These are phyloP conservation scores for Alternaria metachromatica DNA, from an alignment of 2,329 filamentous ascomycete genomes.

Conservation along the genomic window DNA sequence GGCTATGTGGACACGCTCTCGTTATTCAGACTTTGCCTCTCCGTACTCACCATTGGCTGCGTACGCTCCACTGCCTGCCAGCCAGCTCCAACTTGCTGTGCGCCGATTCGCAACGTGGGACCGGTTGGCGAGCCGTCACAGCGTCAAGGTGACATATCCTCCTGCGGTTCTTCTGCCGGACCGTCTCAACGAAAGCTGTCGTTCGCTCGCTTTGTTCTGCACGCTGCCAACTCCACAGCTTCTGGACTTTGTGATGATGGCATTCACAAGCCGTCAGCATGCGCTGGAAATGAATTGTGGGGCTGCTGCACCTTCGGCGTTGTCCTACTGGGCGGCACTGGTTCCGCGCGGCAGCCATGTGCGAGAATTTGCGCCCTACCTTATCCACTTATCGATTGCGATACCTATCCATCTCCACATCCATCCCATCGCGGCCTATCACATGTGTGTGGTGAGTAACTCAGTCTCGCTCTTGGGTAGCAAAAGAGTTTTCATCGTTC, in stretches of 20 bases:
- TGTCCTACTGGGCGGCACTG: slow-evolving; percentile 26
- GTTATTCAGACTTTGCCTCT: slow-evolving; percentile 22
- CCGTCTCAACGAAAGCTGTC: slow-evolving; percentile 21
- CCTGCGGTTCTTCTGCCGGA: slow-evolving; percentile 12
- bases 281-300: slow-evolving; percentile 45
- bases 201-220: slow-evolving; percentile 20
- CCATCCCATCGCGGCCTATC: slow-evolving; percentile 23
- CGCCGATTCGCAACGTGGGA: slow-evolving; percentile 26
- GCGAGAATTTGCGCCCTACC: slow-evolving; percentile 30
- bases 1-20: slow-evolving; percentile 12
- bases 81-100: slow-evolving; percentile 30
- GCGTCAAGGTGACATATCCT: slow-evolving; percentile 29
- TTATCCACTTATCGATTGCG: slow-evolving; percentile 48
- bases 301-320: slow-evolving; percentile 20
- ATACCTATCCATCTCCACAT: slow-evolving; percentile 39
- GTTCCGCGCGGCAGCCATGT: slow-evolving; percentile 33
- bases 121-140: slow-evolving; percentile 20
- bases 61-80: slow-evolving; percentile 24
- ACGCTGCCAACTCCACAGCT: slow-evolving; percentile 24
- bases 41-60: slow-evolving; percentile 22
- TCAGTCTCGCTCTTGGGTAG: slow-evolving; percentile 14
- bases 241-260: slow-evolving; percentile 29
- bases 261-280: slow-evolving; percentile 31
- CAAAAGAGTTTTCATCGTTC: slow-evolving; percentile 30
- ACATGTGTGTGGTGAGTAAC: slow-evolving; percentile 9